Conservation (phyloP, 192 early-diverging fungal genomes). For the Rhizoclosmatium sp. region DNA sequence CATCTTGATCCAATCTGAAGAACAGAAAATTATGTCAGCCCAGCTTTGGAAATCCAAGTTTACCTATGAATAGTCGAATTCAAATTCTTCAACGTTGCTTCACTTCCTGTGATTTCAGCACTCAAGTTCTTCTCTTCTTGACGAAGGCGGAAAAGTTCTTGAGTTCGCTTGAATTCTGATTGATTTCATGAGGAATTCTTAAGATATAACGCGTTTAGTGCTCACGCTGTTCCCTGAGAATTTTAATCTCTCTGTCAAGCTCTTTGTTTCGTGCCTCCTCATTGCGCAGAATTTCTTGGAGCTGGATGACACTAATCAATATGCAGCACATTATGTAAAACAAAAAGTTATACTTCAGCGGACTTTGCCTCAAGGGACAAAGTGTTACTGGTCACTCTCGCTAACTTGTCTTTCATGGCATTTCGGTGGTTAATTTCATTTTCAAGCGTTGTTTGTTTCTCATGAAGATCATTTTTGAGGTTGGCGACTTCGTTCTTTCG, state of each 20-base stretch:
- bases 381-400: slow-evolving; percentile 48
- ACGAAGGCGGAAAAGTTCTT: slow-evolving; percentile 60
- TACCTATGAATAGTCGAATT: slow-evolving; percentile 57
- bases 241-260: slow-evolving; percentile 62
- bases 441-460: slow-evolving; percentile 50
- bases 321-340: slow-evolving; percentile 20
- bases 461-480: slow-evolving; percentile 56
- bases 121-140: slow-evolving; percentile 64
- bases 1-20: slow-evolving; percentile 63
- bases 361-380: slow-evolving; percentile 59
- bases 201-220: neutral
- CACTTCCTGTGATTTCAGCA: slow-evolving; percentile 63
- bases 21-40: neutral
- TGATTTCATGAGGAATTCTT: neutral
- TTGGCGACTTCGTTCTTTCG: slow-evolving; percentile 52
- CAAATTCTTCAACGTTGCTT: slow-evolving; percentile 58
- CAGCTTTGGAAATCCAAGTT: neutral
- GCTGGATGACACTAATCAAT: slow-evolving; percentile 32
- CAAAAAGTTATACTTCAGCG: slow-evolving; percentile 49
- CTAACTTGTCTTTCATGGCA: slow-evolving; percentile 51
- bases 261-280: slow-evolving; percentile 60
- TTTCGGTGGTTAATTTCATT: slow-evolving; percentile 40
- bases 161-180: slow-evolving; percentile 63
- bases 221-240: slow-evolving; percentile 58
- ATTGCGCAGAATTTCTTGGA: slow-evolving; percentile 60